Conservation (phyloP, 2,329 filamentous ascomycete genomes). For the Bipolaris victoriae region DNA sequence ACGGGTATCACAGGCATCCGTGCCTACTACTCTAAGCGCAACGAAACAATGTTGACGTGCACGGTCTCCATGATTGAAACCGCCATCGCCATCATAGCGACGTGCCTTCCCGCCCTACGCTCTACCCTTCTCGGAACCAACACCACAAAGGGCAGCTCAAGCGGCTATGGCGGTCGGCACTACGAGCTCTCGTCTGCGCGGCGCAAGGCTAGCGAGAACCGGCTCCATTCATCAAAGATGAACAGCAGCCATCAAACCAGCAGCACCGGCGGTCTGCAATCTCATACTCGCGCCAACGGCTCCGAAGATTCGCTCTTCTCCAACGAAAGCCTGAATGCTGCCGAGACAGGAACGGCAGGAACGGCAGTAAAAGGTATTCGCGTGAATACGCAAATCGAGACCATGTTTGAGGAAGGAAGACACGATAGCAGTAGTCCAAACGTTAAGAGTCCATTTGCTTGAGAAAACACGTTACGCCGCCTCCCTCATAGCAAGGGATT, state of each 20-base stretch:
- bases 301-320: conserved; percentile 26
- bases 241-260: not conserved
- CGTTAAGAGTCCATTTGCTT: conserved; percentile 7
- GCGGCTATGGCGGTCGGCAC: conserved; percentile 30
- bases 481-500: not conserved
- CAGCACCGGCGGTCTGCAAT: conserved; percentile 5
- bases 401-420: conserved; percentile 11
- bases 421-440: conserved; percentile 3
- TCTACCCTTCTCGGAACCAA: conserved; percentile 28
- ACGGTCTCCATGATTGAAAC: conserved; percentile 35
- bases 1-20: conserved; percentile 23
- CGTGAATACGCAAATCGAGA: conserved; percentile 23
- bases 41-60: conserved; percentile 33
- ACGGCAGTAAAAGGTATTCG: conserved; percentile 13
- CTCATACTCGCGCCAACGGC: conserved; percentile 14
- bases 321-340: not conserved
- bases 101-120: conserved; percentile 45
- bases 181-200: conserved; percentile 30
- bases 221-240: not conserved
- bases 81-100: conserved; percentile 50
- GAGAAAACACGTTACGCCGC: not conserved
- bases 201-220: conserved; percentile 18
- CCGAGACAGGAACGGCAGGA: not conserved
- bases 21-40: conserved; percentile 27
- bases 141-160: conserved; percentile 22